phyloP scores from a whole-genome alignment of 1,284 basidiomycete species.

The Wallemia mellicola region DNA sequence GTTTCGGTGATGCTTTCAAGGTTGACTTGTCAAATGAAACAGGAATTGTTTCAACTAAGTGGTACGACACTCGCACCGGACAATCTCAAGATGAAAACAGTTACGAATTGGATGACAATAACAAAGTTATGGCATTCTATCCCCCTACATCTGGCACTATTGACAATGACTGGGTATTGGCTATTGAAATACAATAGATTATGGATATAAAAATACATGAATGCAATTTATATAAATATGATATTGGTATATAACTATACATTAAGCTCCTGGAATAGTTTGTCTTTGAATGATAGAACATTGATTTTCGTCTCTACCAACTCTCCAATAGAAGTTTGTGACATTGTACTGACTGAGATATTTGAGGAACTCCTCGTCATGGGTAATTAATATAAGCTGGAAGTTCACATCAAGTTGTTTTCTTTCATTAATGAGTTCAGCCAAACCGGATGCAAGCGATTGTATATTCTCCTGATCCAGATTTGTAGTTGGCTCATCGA shows the following conservation, averaged over 20 bases:
- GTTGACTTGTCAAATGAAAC: background rate
- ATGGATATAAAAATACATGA: background rate
- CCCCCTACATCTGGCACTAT: background rate
- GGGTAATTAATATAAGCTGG: conserved; percentile 20
- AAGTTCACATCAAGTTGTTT: conserved; percentile 58
- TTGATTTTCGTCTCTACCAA: conserved; percentile 3
- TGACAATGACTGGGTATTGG: background rate
- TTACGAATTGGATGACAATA: background rate
- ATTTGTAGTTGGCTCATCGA: conserved; percentile 96
- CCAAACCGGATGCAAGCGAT: conserved; percentile 62
- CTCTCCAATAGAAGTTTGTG: conserved; percentile 72
- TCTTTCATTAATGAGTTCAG: conserved; percentile 65
- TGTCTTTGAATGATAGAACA: background rate
- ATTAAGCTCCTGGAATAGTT: background rate
- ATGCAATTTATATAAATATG: background rate
- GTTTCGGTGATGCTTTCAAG: background rate
- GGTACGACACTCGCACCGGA: background rate
- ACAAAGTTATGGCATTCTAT: no score
- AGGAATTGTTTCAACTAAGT: background rate
- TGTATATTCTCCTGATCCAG: conserved; percentile 90
- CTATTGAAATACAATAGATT: background rate
- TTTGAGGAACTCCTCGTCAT: conserved; percentile 64
- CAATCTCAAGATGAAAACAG: background rate
- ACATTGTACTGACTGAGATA: conserved; percentile 59
- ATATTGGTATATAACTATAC: background rate